Percentiles rank a stretch among this genome's conserved stretches.
These are phyloP conservation scores for Dalbergia cochinchinensis DNA, from an alignment of 306 rosid species.

Conservation along the genomic window DNA sequence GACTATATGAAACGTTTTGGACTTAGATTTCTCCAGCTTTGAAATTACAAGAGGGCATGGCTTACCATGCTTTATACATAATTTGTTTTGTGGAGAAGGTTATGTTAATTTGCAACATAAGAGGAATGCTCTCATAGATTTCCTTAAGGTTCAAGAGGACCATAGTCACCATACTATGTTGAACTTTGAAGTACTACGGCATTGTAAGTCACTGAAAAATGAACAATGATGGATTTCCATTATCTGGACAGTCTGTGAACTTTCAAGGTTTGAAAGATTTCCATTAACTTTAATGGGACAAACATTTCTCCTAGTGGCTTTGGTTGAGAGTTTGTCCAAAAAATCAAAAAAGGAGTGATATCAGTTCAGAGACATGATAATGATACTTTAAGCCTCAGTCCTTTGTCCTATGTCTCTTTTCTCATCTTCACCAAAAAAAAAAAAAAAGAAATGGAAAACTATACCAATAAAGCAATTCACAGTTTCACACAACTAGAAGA, in stretches of 20 bases:
- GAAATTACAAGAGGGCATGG: conserved; percentile 18
- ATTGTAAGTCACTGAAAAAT: conserved; percentile 50
- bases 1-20: conserved; percentile 24
- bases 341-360: conserved; percentile 31
- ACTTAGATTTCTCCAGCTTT: conserved; percentile 17
- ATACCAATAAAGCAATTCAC: conserved; percentile 11
- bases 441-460: conserved; percentile 4
- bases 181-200: conserved; percentile 34
- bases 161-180: background rate
- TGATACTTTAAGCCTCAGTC: conserved; percentile 34
- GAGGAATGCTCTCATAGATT: no score
- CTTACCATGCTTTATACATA: background rate
- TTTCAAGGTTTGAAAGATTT: conserved; percentile 46
- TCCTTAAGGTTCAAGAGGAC: background rate
- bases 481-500: conserved; percentile 40
- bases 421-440: background rate
- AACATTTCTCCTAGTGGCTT: conserved; percentile 43
- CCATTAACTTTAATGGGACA: conserved; percentile 50
- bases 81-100: conserved; percentile 21
- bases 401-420: conserved; percentile 41
- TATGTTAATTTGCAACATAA: conserved; percentile 23
- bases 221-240: conserved; percentile 37
- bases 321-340: conserved; percentile 46
- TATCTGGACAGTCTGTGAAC: conserved; percentile 40
- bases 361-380: conserved; percentile 40